Evolutionary conservation across 345 rosid genomes (phyloP).

Genomic region (Capsella bursapastoris): DNA sequence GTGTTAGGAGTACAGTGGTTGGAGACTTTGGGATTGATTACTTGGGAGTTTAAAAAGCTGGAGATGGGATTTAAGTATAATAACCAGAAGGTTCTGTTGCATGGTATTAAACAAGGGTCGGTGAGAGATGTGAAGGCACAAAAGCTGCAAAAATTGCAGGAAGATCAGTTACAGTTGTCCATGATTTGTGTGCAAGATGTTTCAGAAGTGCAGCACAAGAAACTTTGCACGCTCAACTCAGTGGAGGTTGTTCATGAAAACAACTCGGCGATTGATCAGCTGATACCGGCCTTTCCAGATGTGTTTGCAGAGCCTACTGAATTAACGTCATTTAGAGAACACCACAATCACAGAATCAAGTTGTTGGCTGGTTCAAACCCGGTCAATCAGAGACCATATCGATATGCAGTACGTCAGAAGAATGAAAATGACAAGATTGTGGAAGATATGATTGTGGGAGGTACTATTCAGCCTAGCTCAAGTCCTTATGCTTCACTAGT

Average conservation of each 20-base stretch:
- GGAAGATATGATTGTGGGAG: accelerated
- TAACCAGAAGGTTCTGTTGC: accelerated
- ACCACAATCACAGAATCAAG: background rate
- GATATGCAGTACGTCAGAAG: background rate
- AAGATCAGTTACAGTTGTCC: background rate
- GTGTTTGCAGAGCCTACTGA: background rate
- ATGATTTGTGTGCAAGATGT: background rate
- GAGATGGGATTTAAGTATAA: background rate
- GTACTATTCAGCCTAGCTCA: background rate
- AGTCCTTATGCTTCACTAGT: background rate
- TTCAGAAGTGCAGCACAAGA: too few relatives aligned
- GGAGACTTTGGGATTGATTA: background rate
- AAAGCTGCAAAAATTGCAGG: too few relatives aligned
- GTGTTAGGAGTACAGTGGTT: background rate
- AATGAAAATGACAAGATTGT: background rate
- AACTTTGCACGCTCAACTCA: too few relatives aligned
- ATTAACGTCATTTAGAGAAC: background rate
- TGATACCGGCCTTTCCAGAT: background rate
- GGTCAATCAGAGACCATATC: background rate
- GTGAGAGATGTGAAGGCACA: background rate
- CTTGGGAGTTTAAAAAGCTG: background rate
- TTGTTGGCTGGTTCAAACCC: background rate
- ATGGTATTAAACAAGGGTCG: background rate
- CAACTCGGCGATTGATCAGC: too few relatives aligned
- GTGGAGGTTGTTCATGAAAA: too few relatives aligned